Percentiles rank a stretch among this genome's conserved stretches.
These are phyloP conservation scores for Fusarium musae DNA, from an alignment of 2,329 filamentous ascomycete species.

Conservation along the genomic window DNA sequence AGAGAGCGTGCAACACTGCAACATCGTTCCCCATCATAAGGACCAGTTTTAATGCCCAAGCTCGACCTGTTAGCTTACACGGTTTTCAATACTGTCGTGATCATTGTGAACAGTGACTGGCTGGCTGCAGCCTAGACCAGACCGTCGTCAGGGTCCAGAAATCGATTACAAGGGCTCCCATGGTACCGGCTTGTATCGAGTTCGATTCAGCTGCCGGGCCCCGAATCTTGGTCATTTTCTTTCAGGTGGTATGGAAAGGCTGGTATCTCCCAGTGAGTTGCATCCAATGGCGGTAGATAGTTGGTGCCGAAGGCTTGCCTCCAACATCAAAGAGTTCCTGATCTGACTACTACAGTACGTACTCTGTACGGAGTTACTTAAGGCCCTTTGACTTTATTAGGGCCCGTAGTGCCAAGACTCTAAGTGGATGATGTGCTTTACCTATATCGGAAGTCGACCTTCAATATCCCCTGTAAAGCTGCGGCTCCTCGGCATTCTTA, in stretches of 20 bases:
- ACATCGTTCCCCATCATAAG: conserved; percentile 1
- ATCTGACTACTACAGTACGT: background rate
- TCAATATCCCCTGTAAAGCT: conserved; percentile 23
- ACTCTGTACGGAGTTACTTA: too few relatives aligned
- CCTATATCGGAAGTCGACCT: conserved; percentile 39
- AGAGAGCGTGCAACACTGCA: background rate
- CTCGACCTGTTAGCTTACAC: conserved; percentile 34
- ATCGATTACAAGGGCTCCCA: background rate
- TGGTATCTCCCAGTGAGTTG: background rate
- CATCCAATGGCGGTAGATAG: background rate
- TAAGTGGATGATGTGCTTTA: conserved; percentile 30
- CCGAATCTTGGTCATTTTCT: background rate
- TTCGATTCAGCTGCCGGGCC: conserved; percentile 1
- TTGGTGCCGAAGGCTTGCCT: background rate
- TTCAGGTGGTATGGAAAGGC: background rate
- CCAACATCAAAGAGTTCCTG: background rate
- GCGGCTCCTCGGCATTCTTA: conserved; percentile 38
- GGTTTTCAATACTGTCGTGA: conserved; percentile 13
- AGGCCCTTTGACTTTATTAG: background rate
- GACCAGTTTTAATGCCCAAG: conserved; percentile 6
- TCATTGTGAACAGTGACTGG: conserved; percentile 5
- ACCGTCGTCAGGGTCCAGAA: conserved; percentile 4
- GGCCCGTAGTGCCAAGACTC: conserved; percentile 16
- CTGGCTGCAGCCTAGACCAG: conserved; percentile 7
- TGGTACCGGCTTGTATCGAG: conserved; percentile 2